Conservation (phyloP, 345 rosid species). For the Eucalyptus camaldulensis region DNA sequence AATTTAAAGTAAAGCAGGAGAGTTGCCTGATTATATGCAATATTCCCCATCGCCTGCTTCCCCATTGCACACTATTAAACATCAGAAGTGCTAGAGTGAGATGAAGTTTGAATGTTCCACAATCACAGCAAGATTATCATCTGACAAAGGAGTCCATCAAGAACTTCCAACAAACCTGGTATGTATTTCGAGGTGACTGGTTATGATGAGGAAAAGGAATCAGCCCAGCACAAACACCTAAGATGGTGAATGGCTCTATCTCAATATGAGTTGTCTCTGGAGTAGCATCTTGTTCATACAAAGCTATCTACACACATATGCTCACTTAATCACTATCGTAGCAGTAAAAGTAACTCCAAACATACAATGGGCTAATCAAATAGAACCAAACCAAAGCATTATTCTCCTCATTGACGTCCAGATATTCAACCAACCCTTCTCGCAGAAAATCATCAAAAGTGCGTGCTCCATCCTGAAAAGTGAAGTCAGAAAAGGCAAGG, state of each 20-base stretch:
- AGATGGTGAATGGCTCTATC: constrained; percentile 93
- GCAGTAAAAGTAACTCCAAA: background rate
- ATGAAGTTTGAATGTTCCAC: background rate
- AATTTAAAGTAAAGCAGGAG: background rate
- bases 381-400: constrained; percentile 62
- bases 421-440: constrained; percentile 90
- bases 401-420: constrained; percentile 97
- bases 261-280: constrained; percentile 81
- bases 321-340: background rate
- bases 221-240: constrained; percentile 93
- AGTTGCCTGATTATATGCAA: constrained; percentile 89
- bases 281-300: constrained; percentile 71
- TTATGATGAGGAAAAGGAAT: constrained; percentile 98
- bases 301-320: constrained; percentile 52
- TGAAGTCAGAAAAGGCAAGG: constrained; percentile 4
- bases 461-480: constrained; percentile 67
- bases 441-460: constrained; percentile 82
- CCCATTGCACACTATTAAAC: constrained; percentile 90
- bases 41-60: constrained; percentile 98
- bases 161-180: constrained; percentile 43
- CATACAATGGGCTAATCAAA: background rate
- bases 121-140: background rate
- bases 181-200: constrained; percentile 97
- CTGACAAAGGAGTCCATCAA: background rate
- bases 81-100: background rate